A percentile compares a stretch with the other conserved stretches of the same genome.
Conservation (phyloP, 192 early-diverging fungal species). For the Coemansia sp. region DNA sequence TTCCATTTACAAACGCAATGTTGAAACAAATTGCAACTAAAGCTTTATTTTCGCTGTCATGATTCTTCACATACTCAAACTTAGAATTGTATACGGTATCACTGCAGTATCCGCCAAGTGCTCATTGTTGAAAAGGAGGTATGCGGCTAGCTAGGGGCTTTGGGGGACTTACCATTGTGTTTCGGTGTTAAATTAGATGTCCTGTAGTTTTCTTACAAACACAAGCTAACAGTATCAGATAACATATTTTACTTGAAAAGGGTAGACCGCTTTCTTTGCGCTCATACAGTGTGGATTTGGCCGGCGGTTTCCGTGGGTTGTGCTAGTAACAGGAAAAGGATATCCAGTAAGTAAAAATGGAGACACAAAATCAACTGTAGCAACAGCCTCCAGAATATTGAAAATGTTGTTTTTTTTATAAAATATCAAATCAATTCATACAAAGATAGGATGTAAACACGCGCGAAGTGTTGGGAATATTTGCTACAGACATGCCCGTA, state of each 20-base stretch:
- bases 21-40: neutral
- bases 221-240: too few species aligned
- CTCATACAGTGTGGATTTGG: slow-evolving; percentile 39
- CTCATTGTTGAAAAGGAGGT: slow-evolving; percentile 47
- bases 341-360: slow-evolving; percentile 37
- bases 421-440: neutral
- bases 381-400: neutral
- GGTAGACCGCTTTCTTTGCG: slow-evolving; percentile 39
- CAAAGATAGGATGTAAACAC: slow-evolving; percentile 43
- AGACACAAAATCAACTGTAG: neutral
- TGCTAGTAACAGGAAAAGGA: slow-evolving; percentile 42
- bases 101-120: slow-evolving; percentile 1
- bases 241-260: neutral
- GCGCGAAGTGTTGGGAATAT: slow-evolving; percentile 22
- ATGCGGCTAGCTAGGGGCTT: neutral
- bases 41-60: neutral
- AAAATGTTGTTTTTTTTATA: neutral
- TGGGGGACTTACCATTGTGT: too few species aligned
- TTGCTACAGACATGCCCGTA: slow-evolving; percentile 8
- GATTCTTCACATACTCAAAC: neutral
- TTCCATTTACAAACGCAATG: neutral
- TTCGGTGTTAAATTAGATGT: too few species aligned
- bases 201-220: too few species aligned
- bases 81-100: neutral
- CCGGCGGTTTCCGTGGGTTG: slow-evolving; percentile 18